Base-by-base conservation (phyloP, 768 basidiomycete genomes). In the Tremella mesenterica region DNA sequence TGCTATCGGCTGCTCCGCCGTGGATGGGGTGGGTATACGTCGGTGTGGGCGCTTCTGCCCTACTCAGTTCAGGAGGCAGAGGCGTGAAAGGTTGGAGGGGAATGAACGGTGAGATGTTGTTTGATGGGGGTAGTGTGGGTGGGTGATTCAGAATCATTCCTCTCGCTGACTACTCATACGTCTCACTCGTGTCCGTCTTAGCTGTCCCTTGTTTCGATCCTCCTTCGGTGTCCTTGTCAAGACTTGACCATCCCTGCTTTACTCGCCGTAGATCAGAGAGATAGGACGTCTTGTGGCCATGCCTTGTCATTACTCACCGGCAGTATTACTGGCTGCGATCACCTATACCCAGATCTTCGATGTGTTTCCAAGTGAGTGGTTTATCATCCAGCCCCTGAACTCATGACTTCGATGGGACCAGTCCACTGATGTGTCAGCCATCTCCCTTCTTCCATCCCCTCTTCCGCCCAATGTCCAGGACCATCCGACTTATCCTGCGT, bases 111-210 rank as follows among this genome's bases (percentile, higher is more conserved):
- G 72, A 71, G 48, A 64, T 70, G 12, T 50, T 74, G 13, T 74
- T 74, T 53, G 73, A 74, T 50, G 72, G 66, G 0, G 73, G 63
- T 1, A 69, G 69, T 36, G 51, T 69, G 3, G 67, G 73, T 73
- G 53, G 59, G 71, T 64, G 13, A 4, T 45, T 10, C 7, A n/a
- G n/a, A n/a, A n/a, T n/a, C n/a, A n/a, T n/a, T n/a, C n/a, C n/a
- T n/a, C n/a, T n/a, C n/a, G n/a, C n/a, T n/a, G n/a, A n/a, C n/a
- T n/a, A n/a, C n/a, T n/a, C n/a, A n/a, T n/a, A n/a, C n/a, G n/a
- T 5, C 14, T 14, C 38, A 4, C 38, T 4, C 38, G 4, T 14
- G 38, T 4, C 14, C 4, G 38, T 8, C n/a, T 4, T 41, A 18
- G 33, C 33, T 16, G 38, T 41, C 5, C 8, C n/a, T n/a, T 4